Conservation (phyloP, 805 yeast species). For the Dipodascus geniculatus region DNA sequence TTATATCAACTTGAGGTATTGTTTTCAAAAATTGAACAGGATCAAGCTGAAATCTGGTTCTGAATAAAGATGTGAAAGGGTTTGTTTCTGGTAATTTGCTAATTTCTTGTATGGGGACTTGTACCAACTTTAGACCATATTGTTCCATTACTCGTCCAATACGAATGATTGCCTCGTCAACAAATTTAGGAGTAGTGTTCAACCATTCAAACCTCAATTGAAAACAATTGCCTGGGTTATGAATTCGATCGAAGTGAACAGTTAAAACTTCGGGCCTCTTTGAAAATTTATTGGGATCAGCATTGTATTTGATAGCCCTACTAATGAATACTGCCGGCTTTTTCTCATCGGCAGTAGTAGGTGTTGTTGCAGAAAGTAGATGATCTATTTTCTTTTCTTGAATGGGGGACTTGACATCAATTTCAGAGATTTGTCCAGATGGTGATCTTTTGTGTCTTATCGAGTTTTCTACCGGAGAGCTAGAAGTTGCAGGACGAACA, state of each 20-base stretch:
- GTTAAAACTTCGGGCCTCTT: constrained; percentile 66
- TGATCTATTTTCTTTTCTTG: not conserved
- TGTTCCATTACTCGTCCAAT: constrained; percentile 80
- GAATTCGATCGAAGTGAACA: constrained; percentile 84
- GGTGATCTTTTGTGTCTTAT: not conserved
- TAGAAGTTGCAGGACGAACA: not conserved
- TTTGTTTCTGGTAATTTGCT: constrained; percentile 63
- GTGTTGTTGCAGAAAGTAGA: not conserved
- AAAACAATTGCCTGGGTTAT: constrained; percentile 89
- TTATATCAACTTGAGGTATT: not conserved
- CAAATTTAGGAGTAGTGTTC: constrained; percentile 72
- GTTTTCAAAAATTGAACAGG: constrained; percentile 29
- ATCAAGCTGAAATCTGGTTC: constrained; percentile 49
- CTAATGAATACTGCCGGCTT: constrained; percentile 32
- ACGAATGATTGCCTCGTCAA: constrained; percentile 63
- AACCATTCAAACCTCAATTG: constrained; percentile 90
- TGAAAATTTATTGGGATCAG: constrained; percentile 63
- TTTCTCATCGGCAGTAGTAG: not conserved
- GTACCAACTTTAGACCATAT: constrained; percentile 71
- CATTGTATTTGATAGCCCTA: constrained; percentile 52
- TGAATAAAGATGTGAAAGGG: constrained; percentile 82
- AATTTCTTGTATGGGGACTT: constrained; percentile 84
- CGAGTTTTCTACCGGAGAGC: not conserved
- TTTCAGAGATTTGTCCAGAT: not conserved
- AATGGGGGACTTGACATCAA: not conserved